These are phyloP conservation scores for Gynandropsis gynandra DNA, from an alignment of 345 rosid genomes.

Conservation along the genomic window DNA sequence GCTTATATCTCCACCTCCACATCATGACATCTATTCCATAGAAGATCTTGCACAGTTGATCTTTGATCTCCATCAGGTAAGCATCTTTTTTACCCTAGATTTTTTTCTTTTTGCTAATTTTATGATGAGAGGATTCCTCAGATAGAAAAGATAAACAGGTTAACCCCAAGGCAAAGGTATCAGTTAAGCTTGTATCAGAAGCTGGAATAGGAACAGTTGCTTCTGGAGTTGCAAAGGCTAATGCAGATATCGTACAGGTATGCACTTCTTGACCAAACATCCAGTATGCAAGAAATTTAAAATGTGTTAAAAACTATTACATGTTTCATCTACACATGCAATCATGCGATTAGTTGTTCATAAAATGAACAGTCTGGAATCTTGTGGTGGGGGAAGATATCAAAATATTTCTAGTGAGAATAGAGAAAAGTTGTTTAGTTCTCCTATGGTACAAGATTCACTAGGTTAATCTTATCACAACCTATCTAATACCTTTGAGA, in stretches of 20 bases:
- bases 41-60: conserved; percentile 99
- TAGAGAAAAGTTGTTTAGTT: too few relatives aligned
- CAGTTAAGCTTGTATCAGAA: conserved; percentile 96
- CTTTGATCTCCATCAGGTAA: conserved; percentile 96
- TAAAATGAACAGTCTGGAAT: not conserved
- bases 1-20: conserved; percentile 98
- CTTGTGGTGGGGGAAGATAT: conserved; percentile 1
- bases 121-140: conserved; percentile 7
- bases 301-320: too few relatives aligned
- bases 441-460: too few relatives aligned
- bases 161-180: conserved; percentile 94
- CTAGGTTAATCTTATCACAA: too few relatives aligned
- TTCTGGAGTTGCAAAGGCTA: conserved; percentile 97
- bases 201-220: conserved; percentile 99
- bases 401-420: not conserved
- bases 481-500: too few relatives aligned
- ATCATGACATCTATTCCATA: conserved; percentile 95
- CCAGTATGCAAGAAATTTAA: not conserved
- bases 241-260: conserved; percentile 97
- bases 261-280: conserved; percentile 1
- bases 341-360: conserved; percentile 13
- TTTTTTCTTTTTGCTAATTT: conserved; percentile 1
- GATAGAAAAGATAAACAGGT: conserved; percentile 40
- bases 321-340: conserved; percentile 9
- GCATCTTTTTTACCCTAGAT: conserved; percentile 21